These are phyloP conservation scores for Xerocomellus intermedius DNA, from an alignment of 768 basidiomycete species.

Conservation along the genomic window DNA sequence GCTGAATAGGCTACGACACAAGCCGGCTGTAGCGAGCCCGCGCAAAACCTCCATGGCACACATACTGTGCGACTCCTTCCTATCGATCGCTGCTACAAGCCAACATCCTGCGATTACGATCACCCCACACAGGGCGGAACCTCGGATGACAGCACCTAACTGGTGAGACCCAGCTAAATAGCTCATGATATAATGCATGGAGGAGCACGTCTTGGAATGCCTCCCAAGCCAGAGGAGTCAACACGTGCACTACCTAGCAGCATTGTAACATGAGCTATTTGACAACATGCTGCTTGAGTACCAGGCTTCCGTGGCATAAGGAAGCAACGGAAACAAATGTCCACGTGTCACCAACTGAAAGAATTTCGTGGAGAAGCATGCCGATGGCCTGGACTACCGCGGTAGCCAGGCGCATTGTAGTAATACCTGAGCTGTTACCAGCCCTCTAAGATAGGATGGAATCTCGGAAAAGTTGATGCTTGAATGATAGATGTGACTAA, in stretches of 20 bases:
- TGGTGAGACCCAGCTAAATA: slow-evolving; percentile 1
- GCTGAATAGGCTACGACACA: background rate
- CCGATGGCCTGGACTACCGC: background rate
- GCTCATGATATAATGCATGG: slow-evolving; percentile 13
- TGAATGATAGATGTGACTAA: background rate
- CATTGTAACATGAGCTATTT: slow-evolving; percentile 17
- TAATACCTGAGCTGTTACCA: background rate
- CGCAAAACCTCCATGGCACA: background rate
- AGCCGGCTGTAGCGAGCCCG: background rate
- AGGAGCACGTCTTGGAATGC: background rate
- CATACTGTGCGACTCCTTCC: background rate
- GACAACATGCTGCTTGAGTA: background rate
- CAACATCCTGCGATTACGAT: background rate
- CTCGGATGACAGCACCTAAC: background rate
- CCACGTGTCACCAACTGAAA: background rate
- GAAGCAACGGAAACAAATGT: background rate
- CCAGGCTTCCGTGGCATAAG: background rate
- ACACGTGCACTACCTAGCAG: background rate
- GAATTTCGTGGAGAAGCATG: background rate
- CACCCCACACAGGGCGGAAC: background rate
- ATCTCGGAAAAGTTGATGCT: background rate
- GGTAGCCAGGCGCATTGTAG: background rate
- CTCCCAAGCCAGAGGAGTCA: background rate
- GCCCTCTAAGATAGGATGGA: background rate
- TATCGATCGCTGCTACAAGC: background rate